Evolutionary conservation across 2,329 filamentous ascomycete species (phyloP).

Genomic region (Xylaria sp.): DNA sequence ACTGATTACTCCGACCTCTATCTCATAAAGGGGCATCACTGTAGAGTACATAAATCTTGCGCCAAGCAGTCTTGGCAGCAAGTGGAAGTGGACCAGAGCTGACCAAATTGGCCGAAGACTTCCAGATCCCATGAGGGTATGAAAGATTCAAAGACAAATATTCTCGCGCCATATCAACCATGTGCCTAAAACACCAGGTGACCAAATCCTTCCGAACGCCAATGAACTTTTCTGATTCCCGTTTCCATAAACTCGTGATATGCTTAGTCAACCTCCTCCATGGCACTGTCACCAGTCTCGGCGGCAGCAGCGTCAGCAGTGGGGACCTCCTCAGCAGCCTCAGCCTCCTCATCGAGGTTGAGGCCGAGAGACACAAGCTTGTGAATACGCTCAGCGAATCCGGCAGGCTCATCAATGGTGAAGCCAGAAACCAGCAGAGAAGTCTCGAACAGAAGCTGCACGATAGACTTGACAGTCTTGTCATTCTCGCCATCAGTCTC

Average conservation of each 20-base stretch:
- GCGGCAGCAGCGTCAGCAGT: slow-evolving; percentile 69
- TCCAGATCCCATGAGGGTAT: slow-evolving; percentile 46
- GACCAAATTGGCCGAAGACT: slow-evolving; percentile 27
- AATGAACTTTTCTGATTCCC: slow-evolving; percentile 56
- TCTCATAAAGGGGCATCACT: slow-evolving; percentile 48
- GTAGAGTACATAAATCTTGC: slow-evolving; percentile 50
- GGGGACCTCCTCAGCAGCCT: slow-evolving; percentile 73
- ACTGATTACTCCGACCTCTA: slow-evolving; percentile 49
- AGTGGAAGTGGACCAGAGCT: slow-evolving; percentile 30
- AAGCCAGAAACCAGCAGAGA: slow-evolving; percentile 98
- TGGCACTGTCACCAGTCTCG: slow-evolving; percentile 87
- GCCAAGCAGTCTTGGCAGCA: slow-evolving; percentile 39
- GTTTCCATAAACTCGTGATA: slow-evolving; percentile 44
- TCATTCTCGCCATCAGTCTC: slow-evolving; percentile 97
- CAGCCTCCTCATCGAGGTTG: slow-evolving; percentile 94
- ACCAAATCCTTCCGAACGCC: slow-evolving; percentile 56
- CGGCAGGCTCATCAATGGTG: slow-evolving; percentile 98
- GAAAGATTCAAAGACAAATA: slow-evolving; percentile 46
- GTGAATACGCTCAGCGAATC: slow-evolving; percentile 99
- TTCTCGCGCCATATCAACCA: slow-evolving; percentile 46
- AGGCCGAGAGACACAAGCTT: slow-evolving; percentile 98
- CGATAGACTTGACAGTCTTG: slow-evolving; percentile 99
- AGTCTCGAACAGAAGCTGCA: slow-evolving; percentile 98
- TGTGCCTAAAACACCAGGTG: slow-evolving; percentile 50
- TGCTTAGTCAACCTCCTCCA: slow-evolving; percentile 99